Percentiles rank a stretch among this genome's conserved stretches.
Conservation (phyloP, 139 green algal species). For the Mesostigma viride region DNA sequence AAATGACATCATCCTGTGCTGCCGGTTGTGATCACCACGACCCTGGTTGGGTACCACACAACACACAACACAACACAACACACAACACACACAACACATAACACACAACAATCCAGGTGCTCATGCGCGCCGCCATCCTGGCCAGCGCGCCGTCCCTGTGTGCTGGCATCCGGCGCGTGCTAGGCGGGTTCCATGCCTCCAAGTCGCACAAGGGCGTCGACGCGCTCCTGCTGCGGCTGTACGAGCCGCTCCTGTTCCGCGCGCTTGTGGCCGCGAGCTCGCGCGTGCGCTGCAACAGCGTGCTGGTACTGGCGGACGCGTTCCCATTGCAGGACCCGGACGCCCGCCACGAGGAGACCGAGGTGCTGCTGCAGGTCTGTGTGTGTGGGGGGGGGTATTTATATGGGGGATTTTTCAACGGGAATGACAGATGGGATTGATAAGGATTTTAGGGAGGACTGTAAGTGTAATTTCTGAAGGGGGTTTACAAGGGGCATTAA, state of each 20-base stretch:
- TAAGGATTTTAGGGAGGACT: not conserved
- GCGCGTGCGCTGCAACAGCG: slow-evolving; percentile 55
- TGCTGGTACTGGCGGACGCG: slow-evolving; percentile 54
- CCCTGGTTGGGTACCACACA: too few relatives aligned
- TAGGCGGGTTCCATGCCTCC: slow-evolving; percentile 47
- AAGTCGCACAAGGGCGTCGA: slow-evolving; percentile 45
- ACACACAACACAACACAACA: too few relatives aligned
- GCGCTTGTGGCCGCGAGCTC: slow-evolving; percentile 54
- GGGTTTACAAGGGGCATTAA: not conserved
- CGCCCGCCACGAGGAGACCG: slow-evolving; percentile 39
- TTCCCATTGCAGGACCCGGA: slow-evolving; percentile 57
- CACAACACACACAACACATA: too few relatives aligned
- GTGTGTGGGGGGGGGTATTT: too few relatives aligned
- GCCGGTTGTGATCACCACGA: too few relatives aligned
- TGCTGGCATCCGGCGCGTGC: slow-evolving; percentile 42
- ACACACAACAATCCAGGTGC: too few relatives aligned
- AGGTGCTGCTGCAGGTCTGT: slow-evolving; percentile 46
- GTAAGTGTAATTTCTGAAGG: not conserved
- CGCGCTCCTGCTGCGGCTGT: slow-evolving; percentile 59
- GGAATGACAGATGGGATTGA: not conserved
- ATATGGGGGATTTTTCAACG: too few relatives aligned
- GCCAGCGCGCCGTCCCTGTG: slow-evolving; percentile 46
- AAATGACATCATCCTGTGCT: too few relatives aligned
- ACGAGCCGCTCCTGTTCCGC: slow-evolving; percentile 64
- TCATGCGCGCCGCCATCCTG: too few relatives aligned